Evolutionary conservation across 1,284 basidiomycete species (phyloP), one percentile per base, ranked within the genome.

Genomic region (Moesziomyces sp.): DNA sequence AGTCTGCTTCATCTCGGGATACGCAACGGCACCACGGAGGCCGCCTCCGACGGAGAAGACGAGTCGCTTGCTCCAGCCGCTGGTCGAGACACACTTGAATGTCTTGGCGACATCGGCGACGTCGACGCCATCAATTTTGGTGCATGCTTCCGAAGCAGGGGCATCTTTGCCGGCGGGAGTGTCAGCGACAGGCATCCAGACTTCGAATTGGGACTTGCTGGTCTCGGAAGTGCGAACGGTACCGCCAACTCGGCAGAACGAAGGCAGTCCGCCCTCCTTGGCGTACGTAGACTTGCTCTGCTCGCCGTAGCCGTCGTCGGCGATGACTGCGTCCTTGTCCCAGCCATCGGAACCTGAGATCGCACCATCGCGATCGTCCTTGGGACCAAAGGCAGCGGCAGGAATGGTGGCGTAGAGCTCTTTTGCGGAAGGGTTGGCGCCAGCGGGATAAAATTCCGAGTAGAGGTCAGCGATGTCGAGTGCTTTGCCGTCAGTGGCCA

Each of bases 161-260:
- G 38, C 16, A 14, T 18, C n/a, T 23, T 38, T 23, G 11, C 19
- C 10, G 19, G 11, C 10, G n/a, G 28, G 35, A 38, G n/a, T 26
- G 21, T 61, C 61, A 10, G 69, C 45, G 2, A 77, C 33, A 19
- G 76, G 76, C 42, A 77, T 46, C 72, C 67, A 76, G 19, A 70
- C 58, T 40, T 77, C 76, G 35, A 73, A 74, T n/a, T 66, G 54
- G 33, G 58, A 57, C 35, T 57, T 55, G 44, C 48, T 66, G 23
- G 56, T 30, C 5, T 28, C 16, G 33, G 42, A 59, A 0, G 72
- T 77, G 13, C 67, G 43, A 24, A 75, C 58, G 45, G 49, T 54
- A 18, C 61, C 75, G 3, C 75, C 75, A 28, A 77, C 66, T 10
- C 75, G 73, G 43, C 75, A 77, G 40, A 77, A 77, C 11, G 62